Evolutionary conservation across 2,329 filamentous ascomycete species (phyloP).

Genomic region (Xylaria sp.): DNA sequence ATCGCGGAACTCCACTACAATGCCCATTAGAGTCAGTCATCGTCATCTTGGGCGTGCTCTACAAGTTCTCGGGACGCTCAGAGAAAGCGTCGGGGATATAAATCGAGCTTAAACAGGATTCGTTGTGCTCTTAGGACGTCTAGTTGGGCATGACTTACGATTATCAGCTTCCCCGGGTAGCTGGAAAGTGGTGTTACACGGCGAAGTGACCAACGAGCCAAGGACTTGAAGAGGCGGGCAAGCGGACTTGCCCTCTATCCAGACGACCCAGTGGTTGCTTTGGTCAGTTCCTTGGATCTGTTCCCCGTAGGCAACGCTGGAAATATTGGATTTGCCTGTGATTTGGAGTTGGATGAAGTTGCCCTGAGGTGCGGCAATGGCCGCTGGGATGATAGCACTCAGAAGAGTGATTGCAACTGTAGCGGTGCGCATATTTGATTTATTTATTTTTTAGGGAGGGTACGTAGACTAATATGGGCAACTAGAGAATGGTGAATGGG

Average conservation of each 20-base stretch:
- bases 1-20: not conserved
- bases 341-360: no score
- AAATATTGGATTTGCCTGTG: not conserved
- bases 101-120: not conserved
- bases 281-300: conserved; percentile 5
- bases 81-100: not conserved
- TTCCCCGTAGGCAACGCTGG: conserved; percentile 10
- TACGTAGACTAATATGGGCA: not conserved
- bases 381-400: not conserved
- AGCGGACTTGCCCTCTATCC: conserved; percentile 7
- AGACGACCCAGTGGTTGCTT: conserved; percentile 26
- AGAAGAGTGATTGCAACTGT: not conserved
- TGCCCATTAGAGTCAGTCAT: not conserved
- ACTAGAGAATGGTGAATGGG: not conserved
- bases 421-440: not conserved
- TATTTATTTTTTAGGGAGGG: no score
- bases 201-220: not conserved
- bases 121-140: not conserved
- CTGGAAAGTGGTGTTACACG: not conserved
- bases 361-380: not conserved
- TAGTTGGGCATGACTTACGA: not conserved
- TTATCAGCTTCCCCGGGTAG: not conserved
- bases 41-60: not conserved
- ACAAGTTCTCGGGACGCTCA: not conserved
- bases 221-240: not conserved